Evolutionary conservation across 2,329 filamentous ascomycete genomes (phyloP).

Genomic region (Cladobotryum mycophilum): DNA sequence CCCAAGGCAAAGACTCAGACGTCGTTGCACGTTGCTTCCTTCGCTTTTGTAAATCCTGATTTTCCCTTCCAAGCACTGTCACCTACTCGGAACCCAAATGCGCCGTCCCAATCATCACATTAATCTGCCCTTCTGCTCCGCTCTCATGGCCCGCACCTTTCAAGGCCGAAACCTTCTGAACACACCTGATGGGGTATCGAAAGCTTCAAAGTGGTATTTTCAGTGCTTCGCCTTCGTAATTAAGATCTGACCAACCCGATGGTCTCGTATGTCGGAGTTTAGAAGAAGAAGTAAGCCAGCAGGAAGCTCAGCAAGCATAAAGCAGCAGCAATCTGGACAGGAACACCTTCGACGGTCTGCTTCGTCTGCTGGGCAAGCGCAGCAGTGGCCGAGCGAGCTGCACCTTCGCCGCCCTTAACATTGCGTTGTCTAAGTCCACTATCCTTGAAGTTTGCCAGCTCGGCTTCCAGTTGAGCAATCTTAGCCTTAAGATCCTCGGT

Average conservation of each 20-base stretch:
- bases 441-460: constrained; percentile 65
- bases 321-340: constrained; percentile 75
- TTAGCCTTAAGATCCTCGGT: constrained; percentile 63
- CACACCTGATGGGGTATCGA: constrained; percentile 7
- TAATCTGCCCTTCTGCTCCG: not conserved
- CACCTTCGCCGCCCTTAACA: constrained; percentile 44
- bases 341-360: constrained; percentile 65
- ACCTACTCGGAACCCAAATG: constrained; percentile 2
- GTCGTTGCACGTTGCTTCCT: not conserved
- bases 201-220: constrained; percentile 3
- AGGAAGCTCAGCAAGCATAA: constrained; percentile 88
- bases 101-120: constrained; percentile 11
- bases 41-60: not conserved
- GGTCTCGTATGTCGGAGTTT: constrained; percentile 25
- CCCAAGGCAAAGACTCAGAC: too few species aligned
- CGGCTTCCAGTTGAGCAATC: constrained; percentile 67
- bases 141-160: not conserved
- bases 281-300: constrained; percentile 95
- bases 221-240: too few species aligned
- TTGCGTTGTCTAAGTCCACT: constrained; percentile 76
- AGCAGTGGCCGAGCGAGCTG: constrained; percentile 41
- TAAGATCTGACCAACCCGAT: not conserved
- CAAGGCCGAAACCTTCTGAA: not conserved
- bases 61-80: not conserved
- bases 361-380: constrained; percentile 49